phyloP scores from a whole-genome alignment of 2,329 filamentous ascomycete species.

The Calonectria leucothoes region DNA sequence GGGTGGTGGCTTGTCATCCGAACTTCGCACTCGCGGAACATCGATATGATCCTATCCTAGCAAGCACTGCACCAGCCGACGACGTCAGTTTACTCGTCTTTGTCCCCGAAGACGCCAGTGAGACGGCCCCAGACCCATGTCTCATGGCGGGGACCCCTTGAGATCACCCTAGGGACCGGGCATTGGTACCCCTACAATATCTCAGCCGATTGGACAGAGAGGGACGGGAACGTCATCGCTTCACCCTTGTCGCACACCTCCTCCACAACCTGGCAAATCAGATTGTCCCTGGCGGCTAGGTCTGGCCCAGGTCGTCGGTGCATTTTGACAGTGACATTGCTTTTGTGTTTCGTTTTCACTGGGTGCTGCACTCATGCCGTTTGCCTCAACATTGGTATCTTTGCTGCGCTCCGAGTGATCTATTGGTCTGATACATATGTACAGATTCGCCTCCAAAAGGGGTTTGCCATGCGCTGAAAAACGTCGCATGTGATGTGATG shows the following conservation, averaged over 20 bases:
- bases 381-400: neutral
- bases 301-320: slow-evolving; percentile 42
- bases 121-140: slow-evolving; percentile 39
- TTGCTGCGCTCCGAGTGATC: slow-evolving; percentile 21
- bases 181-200: slow-evolving; percentile 31
- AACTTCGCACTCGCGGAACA: neutral
- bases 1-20: slow-evolving; percentile 15
- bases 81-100: slow-evolving; percentile 17
- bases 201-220: slow-evolving; percentile 39
- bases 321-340: slow-evolving; percentile 33
- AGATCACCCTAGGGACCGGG: slow-evolving; percentile 39
- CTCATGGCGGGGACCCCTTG: slow-evolving; percentile 38
- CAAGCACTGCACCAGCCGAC: neutral
- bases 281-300: slow-evolving; percentile 33
- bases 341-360: slow-evolving; percentile 23
- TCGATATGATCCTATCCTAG: slow-evolving; percentile 6
- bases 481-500: slow-evolving; percentile 37
- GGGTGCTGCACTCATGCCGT: slow-evolving; percentile 2
- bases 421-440: slow-evolving; percentile 10
- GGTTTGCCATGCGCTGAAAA: slow-evolving; percentile 14
- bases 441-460: neutral
- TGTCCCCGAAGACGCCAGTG: slow-evolving; percentile 23
- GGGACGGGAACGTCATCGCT: slow-evolving; percentile 40
- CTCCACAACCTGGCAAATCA: slow-evolving; percentile 36
- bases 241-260: slow-evolving; percentile 35